Evolutionary conservation across 1,284 basidiomycete species (phyloP).

Genomic region (Porogramme epimiltina): DNA sequence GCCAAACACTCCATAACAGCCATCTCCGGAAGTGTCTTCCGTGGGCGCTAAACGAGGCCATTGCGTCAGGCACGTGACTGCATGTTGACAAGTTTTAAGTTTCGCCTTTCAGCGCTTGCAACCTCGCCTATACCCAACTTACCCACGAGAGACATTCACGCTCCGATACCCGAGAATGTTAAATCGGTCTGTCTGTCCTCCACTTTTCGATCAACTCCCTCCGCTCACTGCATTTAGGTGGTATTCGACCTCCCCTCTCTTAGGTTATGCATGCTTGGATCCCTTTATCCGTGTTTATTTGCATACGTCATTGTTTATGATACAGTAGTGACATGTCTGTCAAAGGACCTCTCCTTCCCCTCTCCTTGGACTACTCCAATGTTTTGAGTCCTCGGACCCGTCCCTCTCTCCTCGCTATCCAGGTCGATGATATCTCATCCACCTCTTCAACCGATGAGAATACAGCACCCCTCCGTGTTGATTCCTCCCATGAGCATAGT

Average conservation of each 20-base stretch:
- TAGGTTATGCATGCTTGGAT: too few relatives aligned
- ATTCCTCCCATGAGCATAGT: too few relatives aligned
- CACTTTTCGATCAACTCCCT: too few relatives aligned
- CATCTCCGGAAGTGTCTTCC: too few relatives aligned
- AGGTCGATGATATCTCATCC: background rate
- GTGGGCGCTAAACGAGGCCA: too few relatives aligned
- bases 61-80: too few relatives aligned
- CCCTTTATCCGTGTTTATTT: too few relatives aligned
- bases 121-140: background rate
- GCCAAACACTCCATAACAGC: constrained; percentile 5
- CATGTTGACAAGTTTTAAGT: too few relatives aligned
- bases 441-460: background rate
- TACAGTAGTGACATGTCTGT: background rate
- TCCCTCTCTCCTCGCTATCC: background rate
- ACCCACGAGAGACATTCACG: background rate
- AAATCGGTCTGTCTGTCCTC: too few relatives aligned
- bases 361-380: background rate
- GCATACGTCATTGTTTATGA: background rate
- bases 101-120: background rate
- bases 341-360: background rate
- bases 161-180: constrained; percentile 6
- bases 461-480: too few relatives aligned
- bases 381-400: background rate
- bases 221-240: too few relatives aligned
- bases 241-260: too few relatives aligned